Conservation (phyloP, 345 rosid species). For the Tarenaya hassleriana region DNA sequence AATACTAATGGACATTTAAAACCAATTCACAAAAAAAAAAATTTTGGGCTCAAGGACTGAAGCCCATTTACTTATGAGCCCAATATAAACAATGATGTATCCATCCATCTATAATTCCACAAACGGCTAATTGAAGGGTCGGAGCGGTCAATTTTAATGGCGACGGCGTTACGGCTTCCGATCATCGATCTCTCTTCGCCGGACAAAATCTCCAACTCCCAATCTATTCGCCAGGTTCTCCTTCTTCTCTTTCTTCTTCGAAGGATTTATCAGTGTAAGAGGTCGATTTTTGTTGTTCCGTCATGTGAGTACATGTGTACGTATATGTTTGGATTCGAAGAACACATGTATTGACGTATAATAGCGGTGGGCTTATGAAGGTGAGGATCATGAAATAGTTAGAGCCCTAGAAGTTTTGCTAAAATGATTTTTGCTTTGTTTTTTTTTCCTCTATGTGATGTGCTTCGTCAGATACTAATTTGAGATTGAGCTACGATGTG, state of each 20-base stretch:
- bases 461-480: neutral
- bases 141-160: conserved; percentile 1
- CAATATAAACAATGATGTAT: neutral
- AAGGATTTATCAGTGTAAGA: neutral
- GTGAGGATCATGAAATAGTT: too few species aligned
- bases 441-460: too few species aligned
- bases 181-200: conserved; percentile 43
- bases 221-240: conserved; percentile 47
- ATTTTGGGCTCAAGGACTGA: too few species aligned
- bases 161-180: conserved; percentile 35
- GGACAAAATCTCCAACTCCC: conserved; percentile 37
- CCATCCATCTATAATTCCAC: neutral
- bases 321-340: too few species aligned
- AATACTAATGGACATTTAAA: too few species aligned
- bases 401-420: too few species aligned
- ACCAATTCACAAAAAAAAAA: too few species aligned
- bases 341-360: too few species aligned
- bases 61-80: neutral
- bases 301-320: too few species aligned
- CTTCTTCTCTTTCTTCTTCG: conserved; percentile 4
- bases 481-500: neutral
- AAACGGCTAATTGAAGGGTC: neutral
- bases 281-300: neutral
- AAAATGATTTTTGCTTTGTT: too few species aligned
- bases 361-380: too few species aligned